Conservation (phyloP, 352 stramenopile genomes). For the Pelagophyceae sp. region DNA sequence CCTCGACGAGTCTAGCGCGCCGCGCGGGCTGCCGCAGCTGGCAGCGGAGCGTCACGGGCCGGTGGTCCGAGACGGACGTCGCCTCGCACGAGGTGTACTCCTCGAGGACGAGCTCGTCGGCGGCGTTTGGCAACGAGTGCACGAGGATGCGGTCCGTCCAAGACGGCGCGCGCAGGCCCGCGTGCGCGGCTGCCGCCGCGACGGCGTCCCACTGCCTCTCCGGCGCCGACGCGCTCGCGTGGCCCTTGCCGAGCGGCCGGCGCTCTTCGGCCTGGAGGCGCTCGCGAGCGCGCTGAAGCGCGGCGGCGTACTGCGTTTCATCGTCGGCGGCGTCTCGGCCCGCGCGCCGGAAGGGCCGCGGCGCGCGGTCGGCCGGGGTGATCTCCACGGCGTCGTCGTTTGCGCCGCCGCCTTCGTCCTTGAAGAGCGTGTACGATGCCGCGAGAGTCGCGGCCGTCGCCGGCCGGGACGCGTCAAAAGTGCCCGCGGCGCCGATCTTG, state of each 20-base stretch:
- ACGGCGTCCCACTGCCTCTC: background rate
- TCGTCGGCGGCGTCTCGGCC: background rate
- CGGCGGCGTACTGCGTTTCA: constrained; percentile 1
- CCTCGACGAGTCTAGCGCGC: background rate
- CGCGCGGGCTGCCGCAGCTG: background rate
- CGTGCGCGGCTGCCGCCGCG: constrained; percentile 34
- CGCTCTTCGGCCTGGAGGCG: background rate
- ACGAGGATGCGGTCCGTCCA: constrained; percentile 78
- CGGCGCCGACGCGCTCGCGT: background rate
- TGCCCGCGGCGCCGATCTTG: constrained; percentile 24
- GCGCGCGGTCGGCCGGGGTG: too few relatives aligned
- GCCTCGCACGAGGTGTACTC: constrained; percentile 38
- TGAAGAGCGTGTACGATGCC: constrained; percentile 5
- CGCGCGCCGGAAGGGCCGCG: too few relatives aligned
- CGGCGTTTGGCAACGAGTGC: constrained; percentile 53
- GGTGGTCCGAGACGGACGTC: constrained; percentile 61
- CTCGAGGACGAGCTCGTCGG: constrained; percentile 50
- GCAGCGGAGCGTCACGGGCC: constrained; percentile 44
- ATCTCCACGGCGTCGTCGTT: background rate
- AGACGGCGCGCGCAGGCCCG: constrained; percentile 53
- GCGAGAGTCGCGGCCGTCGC: background rate
- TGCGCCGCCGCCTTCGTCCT: background rate
- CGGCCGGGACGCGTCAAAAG: background rate
- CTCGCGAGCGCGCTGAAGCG: background rate
- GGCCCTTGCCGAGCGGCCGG: too few relatives aligned